Conservation (phyloP, 257 asterid genomes). For the Plantago elongata region DNA sequence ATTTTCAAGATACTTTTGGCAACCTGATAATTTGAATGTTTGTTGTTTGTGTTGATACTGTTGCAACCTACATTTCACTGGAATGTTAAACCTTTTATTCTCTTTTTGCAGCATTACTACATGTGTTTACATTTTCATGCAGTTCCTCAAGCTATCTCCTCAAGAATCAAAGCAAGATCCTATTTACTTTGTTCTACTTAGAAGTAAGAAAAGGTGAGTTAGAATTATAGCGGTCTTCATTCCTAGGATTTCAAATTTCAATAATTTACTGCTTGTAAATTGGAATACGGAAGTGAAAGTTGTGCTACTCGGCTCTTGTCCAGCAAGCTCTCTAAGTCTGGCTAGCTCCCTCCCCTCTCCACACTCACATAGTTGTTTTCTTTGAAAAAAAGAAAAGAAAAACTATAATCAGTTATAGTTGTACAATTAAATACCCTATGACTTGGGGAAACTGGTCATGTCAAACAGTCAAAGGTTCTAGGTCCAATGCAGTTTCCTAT, state of each 20-base stretch:
- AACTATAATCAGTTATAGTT: too few relatives aligned
- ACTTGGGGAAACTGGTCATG: too few relatives aligned
- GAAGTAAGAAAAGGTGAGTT: slow-evolving; percentile 51
- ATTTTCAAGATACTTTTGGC: background rate
- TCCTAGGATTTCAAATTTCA: background rate
- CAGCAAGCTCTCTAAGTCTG: too few relatives aligned
- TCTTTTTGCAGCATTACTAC: slow-evolving; percentile 66
- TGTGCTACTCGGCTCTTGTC: too few relatives aligned
- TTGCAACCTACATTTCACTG: background rate
- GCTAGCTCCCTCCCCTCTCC: too few relatives aligned
- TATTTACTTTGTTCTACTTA: slow-evolving; percentile 61
- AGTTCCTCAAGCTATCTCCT: slow-evolving; percentile 58
- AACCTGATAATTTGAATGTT: background rate
- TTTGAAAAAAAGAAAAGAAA: too few relatives aligned
- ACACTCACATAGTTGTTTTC: too few relatives aligned
- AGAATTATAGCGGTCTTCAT: background rate
- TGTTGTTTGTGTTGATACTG: background rate
- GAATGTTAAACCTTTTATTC: slow-evolving; percentile 7
- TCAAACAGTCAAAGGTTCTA: too few relatives aligned
- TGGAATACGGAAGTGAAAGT: too few relatives aligned
- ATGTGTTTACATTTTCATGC: slow-evolving; percentile 60
- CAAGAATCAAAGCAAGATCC: slow-evolving; percentile 69
- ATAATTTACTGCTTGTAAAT: background rate
- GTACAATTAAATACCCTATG: too few relatives aligned
- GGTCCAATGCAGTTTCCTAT: too few relatives aligned